Percentiles rank a stretch among this genome's conserved stretches.
Conservation (phyloP, 257 asterid species). For the Solanum habrochaites region DNA sequence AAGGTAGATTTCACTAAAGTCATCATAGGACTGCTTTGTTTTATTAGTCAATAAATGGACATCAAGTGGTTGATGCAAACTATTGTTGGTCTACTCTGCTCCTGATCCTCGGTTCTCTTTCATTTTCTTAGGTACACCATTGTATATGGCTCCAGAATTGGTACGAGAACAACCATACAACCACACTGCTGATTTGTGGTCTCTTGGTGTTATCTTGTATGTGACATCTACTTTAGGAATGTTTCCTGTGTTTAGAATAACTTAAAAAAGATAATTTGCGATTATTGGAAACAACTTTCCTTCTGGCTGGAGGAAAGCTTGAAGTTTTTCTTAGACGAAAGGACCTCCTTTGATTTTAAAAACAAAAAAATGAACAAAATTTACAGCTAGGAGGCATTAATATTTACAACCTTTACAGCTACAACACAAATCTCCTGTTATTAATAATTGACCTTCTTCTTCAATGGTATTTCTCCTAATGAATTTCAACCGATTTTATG, state of each 20-base stretch:
- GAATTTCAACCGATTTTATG: neutral
- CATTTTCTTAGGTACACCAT: conserved; percentile 69
- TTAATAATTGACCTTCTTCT: neutral
- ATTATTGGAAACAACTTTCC: neutral
- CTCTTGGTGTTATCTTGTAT: conserved; percentile 97
- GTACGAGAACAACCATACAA: conserved; percentile 99
- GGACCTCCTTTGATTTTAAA: neutral
- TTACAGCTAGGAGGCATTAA: neutral
- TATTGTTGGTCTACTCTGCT: conserved; percentile 6
- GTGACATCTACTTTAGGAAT: conserved; percentile 15
- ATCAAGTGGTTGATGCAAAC: neutral
- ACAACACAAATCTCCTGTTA: neutral
- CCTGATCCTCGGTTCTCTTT: conserved; percentile 5
- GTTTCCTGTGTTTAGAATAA: neutral
- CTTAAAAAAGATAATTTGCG: neutral
- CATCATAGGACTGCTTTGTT: neutral
- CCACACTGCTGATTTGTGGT: conserved; percentile 99
- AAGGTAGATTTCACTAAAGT: conserved; percentile 34
- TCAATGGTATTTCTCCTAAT: neutral
- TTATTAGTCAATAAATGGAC: neutral
- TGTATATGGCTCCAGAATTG: conserved; percentile 99
- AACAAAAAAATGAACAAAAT: neutral
- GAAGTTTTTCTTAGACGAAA: neutral
- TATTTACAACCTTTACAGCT: neutral
- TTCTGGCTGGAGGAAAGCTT: neutral